These are phyloP conservation scores for Aspergillus pseudonomiae DNA, from an alignment of 2,329 filamentous ascomycete species.

Conservation along the genomic window DNA sequence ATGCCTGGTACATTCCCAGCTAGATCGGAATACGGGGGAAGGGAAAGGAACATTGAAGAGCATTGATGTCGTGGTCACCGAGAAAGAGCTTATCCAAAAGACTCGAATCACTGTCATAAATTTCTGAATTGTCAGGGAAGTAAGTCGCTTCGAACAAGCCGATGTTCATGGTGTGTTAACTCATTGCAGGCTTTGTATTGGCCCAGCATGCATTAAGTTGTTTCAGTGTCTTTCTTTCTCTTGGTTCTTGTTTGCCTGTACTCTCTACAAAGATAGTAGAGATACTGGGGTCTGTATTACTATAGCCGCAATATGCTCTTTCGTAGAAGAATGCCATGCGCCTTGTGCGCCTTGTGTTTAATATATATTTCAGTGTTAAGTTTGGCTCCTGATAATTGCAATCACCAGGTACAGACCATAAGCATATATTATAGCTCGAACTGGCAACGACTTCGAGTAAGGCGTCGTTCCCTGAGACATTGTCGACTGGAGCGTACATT, in stretches of 20 bases:
- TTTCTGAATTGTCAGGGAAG: background rate
- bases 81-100: background rate
- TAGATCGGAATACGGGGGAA: background rate
- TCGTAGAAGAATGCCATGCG: background rate
- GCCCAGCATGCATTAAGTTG: background rate
- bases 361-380: too few relatives aligned
- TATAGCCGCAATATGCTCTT: background rate
- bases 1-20: background rate
- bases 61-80: background rate
- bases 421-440: too few relatives aligned
- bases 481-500: too few relatives aligned
- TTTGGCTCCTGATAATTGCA: background rate
- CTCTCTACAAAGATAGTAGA: background rate
- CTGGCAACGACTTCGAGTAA: too few relatives aligned
- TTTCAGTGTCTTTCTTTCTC: background rate
- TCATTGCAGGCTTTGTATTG: background rate
- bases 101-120: background rate
- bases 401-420: background rate
- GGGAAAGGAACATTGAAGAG: background rate
- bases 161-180: background rate
- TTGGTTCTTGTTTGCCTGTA: background rate
- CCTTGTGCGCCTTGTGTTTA: background rate
- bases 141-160: background rate
- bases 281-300: background rate
- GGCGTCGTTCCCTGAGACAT: too few relatives aligned